These are phyloP conservation scores for Sphagnum contortum DNA, from an alignment of 225 moss, liverwort and hornwort species.

Conservation along the genomic window DNA sequence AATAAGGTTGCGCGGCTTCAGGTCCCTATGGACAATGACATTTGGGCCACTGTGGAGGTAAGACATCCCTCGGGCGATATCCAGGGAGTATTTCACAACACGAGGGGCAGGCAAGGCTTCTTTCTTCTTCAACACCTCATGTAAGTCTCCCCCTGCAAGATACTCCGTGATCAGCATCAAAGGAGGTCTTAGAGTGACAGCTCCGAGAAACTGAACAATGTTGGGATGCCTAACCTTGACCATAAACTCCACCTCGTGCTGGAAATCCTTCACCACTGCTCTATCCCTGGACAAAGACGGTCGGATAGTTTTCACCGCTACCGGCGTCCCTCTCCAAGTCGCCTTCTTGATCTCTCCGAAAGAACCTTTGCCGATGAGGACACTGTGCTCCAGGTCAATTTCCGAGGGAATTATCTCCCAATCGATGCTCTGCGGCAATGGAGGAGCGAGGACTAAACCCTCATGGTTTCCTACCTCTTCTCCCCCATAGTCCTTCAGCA, in stretches of 20 bases:
- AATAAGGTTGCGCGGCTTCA: conserved; percentile 79
- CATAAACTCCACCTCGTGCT: conserved; percentile 78
- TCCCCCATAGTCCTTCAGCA: conserved; percentile 42
- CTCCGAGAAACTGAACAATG: conserved; percentile 84
- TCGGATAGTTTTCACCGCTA: conserved; percentile 80
- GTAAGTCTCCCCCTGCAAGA: conserved; percentile 78
- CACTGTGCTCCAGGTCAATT: conserved; percentile 38
- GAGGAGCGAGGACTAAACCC: conserved; percentile 33
- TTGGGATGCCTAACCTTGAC: conserved; percentile 83
- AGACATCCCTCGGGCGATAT: conserved; percentile 76
- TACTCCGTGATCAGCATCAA: conserved; percentile 83
- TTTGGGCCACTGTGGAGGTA: conserved; percentile 68
- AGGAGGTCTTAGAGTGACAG: conserved; percentile 57
- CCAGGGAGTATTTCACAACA: conserved; percentile 55
- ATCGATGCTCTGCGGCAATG: conserved; percentile 40
- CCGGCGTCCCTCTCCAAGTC: conserved; percentile 73
- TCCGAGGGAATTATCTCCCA: conserved; percentile 74
- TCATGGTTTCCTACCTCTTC: conserved; percentile 24
- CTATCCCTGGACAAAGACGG: conserved; percentile 67
- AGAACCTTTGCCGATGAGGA: conserved; percentile 77
- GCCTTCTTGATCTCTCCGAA: conserved; percentile 84
- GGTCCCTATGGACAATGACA: conserved; percentile 76
- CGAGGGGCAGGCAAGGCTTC: conserved; percentile 17
- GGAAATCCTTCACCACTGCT: conserved; percentile 69
- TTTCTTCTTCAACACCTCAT: conserved; percentile 27